A percentile compares a stretch with the other conserved stretches of the same genome.
These are phyloP conservation scores for Nyssa sinensis DNA, from an alignment of 148 eudicot genomes.

Conservation along the genomic window DNA sequence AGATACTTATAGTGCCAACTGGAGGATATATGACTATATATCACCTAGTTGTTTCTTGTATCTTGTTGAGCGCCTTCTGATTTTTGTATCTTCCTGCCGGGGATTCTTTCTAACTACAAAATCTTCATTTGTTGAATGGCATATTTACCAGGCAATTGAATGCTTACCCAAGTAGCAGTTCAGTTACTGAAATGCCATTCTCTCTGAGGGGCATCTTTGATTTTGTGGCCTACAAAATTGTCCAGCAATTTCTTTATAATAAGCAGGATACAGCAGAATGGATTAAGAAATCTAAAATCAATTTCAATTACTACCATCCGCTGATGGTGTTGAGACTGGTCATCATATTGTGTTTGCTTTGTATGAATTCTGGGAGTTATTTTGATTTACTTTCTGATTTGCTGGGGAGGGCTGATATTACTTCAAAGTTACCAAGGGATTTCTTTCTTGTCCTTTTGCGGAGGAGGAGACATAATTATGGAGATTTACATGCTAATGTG, in stretches of 20 bases:
- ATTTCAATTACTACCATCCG: constrained; percentile 1
- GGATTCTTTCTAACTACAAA: constrained; percentile 25
- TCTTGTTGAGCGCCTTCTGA: constrained; percentile 43
- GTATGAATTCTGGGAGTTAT: constrained; percentile 34
- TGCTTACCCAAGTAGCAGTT: not conserved
- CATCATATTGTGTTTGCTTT: constrained; percentile 33
- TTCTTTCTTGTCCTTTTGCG: constrained; percentile 26
- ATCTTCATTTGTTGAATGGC: constrained; percentile 31
- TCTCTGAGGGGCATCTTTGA: constrained; percentile 5
- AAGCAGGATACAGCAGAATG: constrained; percentile 22
- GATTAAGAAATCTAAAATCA: constrained; percentile 11
- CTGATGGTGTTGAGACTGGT: constrained; percentile 26
- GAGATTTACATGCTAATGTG: constrained; percentile 9
- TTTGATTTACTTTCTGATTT: constrained; percentile 23
- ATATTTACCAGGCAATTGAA: constrained; percentile 5
- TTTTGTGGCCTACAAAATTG: constrained; percentile 26
- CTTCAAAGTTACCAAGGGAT: constrained; percentile 19
- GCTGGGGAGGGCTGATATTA: constrained; percentile 19
- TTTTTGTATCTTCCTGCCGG: constrained; percentile 25
- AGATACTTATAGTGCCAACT: constrained; percentile 24
- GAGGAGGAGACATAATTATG: constrained; percentile 3
- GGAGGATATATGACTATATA: constrained; percentile 21
- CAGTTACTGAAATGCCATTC: not conserved
- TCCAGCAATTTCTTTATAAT: constrained; percentile 26
- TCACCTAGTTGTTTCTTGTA: constrained; percentile 44